These are phyloP conservation scores for Chrysophaeum taylorii DNA, from an alignment of 352 stramenopile genomes.

Conservation along the genomic window DNA sequence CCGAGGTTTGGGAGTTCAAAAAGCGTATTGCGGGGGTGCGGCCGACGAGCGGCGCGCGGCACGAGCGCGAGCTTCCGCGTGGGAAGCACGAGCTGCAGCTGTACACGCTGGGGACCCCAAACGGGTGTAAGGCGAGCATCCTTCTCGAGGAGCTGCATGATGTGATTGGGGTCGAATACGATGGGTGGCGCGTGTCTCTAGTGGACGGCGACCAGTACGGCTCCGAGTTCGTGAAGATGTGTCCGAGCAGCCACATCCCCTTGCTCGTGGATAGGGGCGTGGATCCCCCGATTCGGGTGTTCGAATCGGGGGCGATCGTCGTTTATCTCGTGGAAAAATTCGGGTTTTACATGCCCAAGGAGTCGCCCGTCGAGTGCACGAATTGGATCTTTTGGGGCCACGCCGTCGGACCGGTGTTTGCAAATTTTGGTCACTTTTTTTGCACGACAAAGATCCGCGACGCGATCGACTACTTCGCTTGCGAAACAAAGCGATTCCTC, in stretches of 20 bases:
- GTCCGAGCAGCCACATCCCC: slow-evolving; percentile 68
- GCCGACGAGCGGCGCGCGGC: slow-evolving; percentile 39
- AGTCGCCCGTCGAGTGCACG: slow-evolving; percentile 41
- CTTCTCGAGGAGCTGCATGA: slow-evolving; percentile 62
- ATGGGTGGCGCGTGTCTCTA: slow-evolving; percentile 48
- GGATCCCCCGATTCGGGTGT: slow-evolving; percentile 40
- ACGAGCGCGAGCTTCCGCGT: slow-evolving; percentile 36
- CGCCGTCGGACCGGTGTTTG: too few species aligned
- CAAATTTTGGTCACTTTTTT: too few species aligned
- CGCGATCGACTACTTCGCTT: slow-evolving; percentile 50
- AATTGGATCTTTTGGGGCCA: slow-evolving; percentile 66
- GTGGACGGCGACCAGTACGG: slow-evolving; percentile 50
- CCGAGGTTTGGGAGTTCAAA: too few species aligned
- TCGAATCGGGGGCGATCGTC: slow-evolving; percentile 57
- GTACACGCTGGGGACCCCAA: slow-evolving; percentile 59
- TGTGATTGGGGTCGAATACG: slow-evolving; percentile 59
- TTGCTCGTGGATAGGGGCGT: slow-evolving; percentile 35
- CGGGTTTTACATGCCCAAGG: slow-evolving; percentile 40
- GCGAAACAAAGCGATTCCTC: slow-evolving; percentile 54
- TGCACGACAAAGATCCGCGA: slow-evolving; percentile 58
- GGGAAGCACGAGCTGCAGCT: slow-evolving; percentile 48
- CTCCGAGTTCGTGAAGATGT: slow-evolving; percentile 54
- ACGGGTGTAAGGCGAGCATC: slow-evolving; percentile 59
- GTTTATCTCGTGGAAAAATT: slow-evolving; percentile 61
- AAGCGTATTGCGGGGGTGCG: too few species aligned